phyloP scores from a whole-genome alignment of 192 early-diverging fungal species.

The Coemansia sp. region DNA sequence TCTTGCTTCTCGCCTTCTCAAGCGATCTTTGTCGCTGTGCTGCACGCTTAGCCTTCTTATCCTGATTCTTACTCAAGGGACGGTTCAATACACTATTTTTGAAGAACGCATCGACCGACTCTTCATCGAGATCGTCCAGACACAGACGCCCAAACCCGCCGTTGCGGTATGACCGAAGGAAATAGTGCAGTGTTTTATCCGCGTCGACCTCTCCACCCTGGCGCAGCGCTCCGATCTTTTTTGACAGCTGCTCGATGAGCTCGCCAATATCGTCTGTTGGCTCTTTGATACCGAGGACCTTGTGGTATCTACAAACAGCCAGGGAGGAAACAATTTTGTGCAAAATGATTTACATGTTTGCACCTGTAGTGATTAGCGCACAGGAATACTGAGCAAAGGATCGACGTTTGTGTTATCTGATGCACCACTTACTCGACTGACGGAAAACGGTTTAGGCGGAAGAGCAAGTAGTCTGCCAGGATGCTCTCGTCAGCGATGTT shows the following conservation, averaged over 20 bases:
- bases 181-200: constrained; percentile 64
- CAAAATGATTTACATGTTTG: background rate
- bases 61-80: constrained; percentile 44
- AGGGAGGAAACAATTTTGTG: too few relatives aligned
- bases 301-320: constrained; percentile 49
- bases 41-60: constrained; percentile 36
- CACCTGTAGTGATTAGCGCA: too few relatives aligned
- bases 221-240: constrained; percentile 63
- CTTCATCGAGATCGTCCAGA: constrained; percentile 71
- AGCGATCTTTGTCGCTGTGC: constrained; percentile 40
- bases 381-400: too few relatives aligned
- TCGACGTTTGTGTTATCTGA: background rate
- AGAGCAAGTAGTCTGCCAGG: constrained; percentile 90
- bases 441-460: constrained; percentile 68
- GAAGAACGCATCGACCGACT: constrained; percentile 56
- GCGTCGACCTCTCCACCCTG: constrained; percentile 66
- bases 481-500: constrained; percentile 74
- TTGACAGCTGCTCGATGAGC: constrained; percentile 64
- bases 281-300: constrained; percentile 53
- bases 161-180: constrained; percentile 77
- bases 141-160: constrained; percentile 79
- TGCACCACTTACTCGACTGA: constrained; percentile 48
- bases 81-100: constrained; percentile 12
- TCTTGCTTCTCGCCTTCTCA: constrained; percentile 22
- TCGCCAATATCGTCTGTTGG: constrained; percentile 71